phyloP scores from a whole-genome alignment of 495 filamentous ascomycete genomes.

The Neurospora discreta region DNA sequence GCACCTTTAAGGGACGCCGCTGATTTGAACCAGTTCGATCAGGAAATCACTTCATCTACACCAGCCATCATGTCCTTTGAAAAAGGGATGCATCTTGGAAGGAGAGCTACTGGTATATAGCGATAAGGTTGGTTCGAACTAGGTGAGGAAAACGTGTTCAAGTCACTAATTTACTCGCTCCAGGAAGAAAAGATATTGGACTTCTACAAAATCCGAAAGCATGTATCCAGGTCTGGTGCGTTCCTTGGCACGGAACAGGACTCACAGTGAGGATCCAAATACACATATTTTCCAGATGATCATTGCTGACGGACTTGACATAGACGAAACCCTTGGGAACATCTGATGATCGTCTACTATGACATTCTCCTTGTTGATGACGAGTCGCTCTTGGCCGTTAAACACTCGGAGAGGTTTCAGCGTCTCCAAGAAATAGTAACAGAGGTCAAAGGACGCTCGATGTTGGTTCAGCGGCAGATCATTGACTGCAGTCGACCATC shows the following conservation, averaged over 20 bases:
- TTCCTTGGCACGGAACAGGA: slow-evolving; percentile 59
- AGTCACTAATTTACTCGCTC: slow-evolving; percentile 1
- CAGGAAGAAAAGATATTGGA: slow-evolving; percentile 43
- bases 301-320: background rate
- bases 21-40: slow-evolving; percentile 28
- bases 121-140: slow-evolving; percentile 33
- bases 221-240: slow-evolving; percentile 61
- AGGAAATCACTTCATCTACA: slow-evolving; percentile 48
- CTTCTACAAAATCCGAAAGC: slow-evolving; percentile 73
- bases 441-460: slow-evolving; percentile 45
- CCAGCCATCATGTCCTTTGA: slow-evolving; percentile 42
- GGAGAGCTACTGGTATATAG: slow-evolving; percentile 74
- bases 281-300: background rate
- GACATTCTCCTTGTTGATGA: slow-evolving; percentile 67
- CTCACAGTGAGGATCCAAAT: slow-evolving; percentile 44
- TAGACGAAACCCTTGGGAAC: slow-evolving; percentile 55
- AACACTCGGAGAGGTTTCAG: slow-evolving; percentile 49
- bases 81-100: slow-evolving; percentile 60
- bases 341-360: slow-evolving; percentile 77
- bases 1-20: background rate
- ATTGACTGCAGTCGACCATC: slow-evolving; percentile 48
- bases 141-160: background rate
- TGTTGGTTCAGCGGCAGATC: slow-evolving; percentile 47
- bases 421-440: slow-evolving; percentile 48
- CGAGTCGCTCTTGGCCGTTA: slow-evolving; percentile 46